Evolutionary conservation across 1,139 yeast species (phyloP), one percentile per base, ranked within the genome.

Genomic region (Blastobotrys capitulatus): DNA sequence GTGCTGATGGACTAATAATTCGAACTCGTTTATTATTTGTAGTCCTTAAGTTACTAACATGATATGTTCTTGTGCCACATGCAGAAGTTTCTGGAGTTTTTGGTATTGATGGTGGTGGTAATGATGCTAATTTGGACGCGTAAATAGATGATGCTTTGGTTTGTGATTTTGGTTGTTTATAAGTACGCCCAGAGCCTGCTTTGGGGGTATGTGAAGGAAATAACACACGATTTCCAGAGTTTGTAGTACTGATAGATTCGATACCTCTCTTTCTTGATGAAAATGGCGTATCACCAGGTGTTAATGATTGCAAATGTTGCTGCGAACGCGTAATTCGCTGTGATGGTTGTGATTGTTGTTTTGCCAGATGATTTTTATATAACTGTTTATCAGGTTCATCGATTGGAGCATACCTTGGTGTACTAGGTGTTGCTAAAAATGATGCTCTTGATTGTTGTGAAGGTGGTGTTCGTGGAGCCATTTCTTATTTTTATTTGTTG

Each of bases 361-460:
- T 26, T 3, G 7, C 7, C 16, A 4, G 42, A 7, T 29, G 34
- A 31, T 47, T 47, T 40, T 48, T 49, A 36, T 52, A 49, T 18
- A 54, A 36, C 44, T 50, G 55, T 43, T 52, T 47, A 49, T 65
- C 63, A 38, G 64, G 63, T 53, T 67, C 70, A 37, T 62, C 69
- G 47, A 67, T 57, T 12, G 70, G 65, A 9, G 66, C 70, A 51
- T 55, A 64, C 20, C 68, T 59, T 12, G 71, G 71, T 9, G 71
- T 68, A 6, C 62, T 58, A 1, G 71, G 71, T 20, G 69, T 65
- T 49, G 57, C 55, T 9, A 56, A 57, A 48, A 47, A 53, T 37
- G 51, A 54, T 48, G 44, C 56, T 39, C 31, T 46, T 44, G 42
- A 52, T 44, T 36, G 53, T 46, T 42, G 47, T 47, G 53, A 55